Evolutionary conservation across 352 stramenopile genomes (phyloP).

Genomic region (Thalassiosira sp.): DNA sequence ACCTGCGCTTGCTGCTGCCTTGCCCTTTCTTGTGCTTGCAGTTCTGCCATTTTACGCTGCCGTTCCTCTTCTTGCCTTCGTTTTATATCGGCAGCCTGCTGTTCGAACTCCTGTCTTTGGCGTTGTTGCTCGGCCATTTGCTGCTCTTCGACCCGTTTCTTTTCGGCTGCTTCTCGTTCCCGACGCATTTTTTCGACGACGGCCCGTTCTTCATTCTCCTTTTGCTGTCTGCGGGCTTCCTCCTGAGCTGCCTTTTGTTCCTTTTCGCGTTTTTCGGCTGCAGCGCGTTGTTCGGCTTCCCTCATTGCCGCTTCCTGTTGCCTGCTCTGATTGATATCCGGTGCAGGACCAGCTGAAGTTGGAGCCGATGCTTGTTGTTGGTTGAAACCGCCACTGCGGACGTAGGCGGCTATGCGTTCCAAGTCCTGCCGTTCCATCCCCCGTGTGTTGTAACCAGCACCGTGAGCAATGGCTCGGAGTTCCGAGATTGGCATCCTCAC

Average conservation of each 20-base stretch:
- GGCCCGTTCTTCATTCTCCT: conserved; percentile 17
- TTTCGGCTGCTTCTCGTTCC: conserved; percentile 55
- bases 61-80: conserved; percentile 49
- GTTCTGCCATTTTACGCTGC: conserved; percentile 33
- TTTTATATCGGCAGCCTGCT: conserved; percentile 53
- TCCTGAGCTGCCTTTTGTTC: conserved; percentile 32
- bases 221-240: conserved; percentile 8
- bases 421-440: conserved; percentile 81
- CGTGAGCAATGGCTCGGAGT: conserved; percentile 75
- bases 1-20: conserved; percentile 43
- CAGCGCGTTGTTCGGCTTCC: conserved; percentile 11
- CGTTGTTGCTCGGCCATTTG: conserved; percentile 50
- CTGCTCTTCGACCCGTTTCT: conserved; percentile 48
- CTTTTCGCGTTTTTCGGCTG: conserved; percentile 27
- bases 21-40: conserved; percentile 1
- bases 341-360: conserved; percentile 2
- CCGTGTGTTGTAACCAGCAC: conserved; percentile 68
- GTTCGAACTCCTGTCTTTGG: conserved; percentile 36
- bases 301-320: conserved; percentile 20
- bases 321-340: conserved; percentile 2
- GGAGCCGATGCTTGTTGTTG: not conserved
- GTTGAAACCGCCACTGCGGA: conserved; percentile 25
- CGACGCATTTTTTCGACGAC: conserved; percentile 17
- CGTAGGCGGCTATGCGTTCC: conserved; percentile 61
- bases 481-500: conserved; percentile 69